Evolutionary conservation across 1,139 yeast species (phyloP).

Genomic region (Sugiyamaella castrensis): DNA sequence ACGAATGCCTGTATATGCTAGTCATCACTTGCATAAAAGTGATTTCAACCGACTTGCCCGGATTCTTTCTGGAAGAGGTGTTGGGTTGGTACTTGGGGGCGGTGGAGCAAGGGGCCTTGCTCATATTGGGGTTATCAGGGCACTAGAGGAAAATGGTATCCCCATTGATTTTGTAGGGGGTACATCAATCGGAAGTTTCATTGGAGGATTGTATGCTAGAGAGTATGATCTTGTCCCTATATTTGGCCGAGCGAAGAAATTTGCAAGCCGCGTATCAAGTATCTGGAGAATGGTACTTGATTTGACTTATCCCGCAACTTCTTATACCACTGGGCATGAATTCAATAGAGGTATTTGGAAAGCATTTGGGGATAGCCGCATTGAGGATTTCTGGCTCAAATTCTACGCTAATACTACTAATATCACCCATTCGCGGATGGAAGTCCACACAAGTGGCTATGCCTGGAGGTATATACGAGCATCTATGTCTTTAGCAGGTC

Average conservation of each 20-base stretch:
- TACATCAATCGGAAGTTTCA: constrained; percentile 92
- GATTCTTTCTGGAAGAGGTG: constrained; percentile 85
- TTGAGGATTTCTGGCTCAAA: constrained; percentile 93
- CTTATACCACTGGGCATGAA: constrained; percentile 95
- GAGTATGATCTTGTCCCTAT: constrained; percentile 90
- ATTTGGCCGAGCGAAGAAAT: constrained; percentile 84
- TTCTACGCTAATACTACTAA: constrained; percentile 93
- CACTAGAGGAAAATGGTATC: constrained; percentile 88
- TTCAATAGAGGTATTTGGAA: constrained; percentile 97
- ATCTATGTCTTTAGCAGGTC: constrained; percentile 93
- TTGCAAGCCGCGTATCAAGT: constrained; percentile 77
- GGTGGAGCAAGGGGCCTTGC: constrained; percentile 97
- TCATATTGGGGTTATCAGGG: constrained; percentile 88
- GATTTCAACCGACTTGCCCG: constrained; percentile 90
- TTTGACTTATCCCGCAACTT: constrained; percentile 87
- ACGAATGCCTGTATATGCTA: constrained; percentile 41
- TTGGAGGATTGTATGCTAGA: constrained; percentile 91
- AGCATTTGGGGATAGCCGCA: constrained; percentile 83
- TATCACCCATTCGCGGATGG: constrained; percentile 93
- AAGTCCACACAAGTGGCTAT: constrained; percentile 84
- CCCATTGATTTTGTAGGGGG: constrained; percentile 96
- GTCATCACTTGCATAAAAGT: constrained; percentile 62
- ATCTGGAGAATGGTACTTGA: constrained; percentile 83
- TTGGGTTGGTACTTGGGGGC: constrained; percentile 92
- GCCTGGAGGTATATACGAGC: constrained; percentile 97